A percentile compares a stretch with the other conserved stretches of the same genome.
Evolutionary conservation across 495 filamentous ascomycete genomes (phyloP).

Genomic region (Hyphodiscus hymeniophilus): DNA sequence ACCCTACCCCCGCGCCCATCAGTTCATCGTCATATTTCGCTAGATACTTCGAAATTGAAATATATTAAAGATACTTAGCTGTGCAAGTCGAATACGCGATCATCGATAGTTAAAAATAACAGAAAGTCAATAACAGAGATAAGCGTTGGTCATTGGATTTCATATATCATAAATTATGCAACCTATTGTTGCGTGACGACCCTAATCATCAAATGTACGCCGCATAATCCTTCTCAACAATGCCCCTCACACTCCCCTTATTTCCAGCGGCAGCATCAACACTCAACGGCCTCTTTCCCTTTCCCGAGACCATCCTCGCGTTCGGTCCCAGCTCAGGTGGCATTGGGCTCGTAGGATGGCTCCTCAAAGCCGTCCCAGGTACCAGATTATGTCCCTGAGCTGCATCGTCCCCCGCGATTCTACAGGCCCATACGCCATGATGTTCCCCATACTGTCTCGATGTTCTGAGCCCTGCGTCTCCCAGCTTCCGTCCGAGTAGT

Average conservation of each 20-base stretch:
- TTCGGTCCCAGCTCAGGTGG: conserved; percentile 6
- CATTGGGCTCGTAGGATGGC: background rate
- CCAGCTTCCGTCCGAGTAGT: conserved; percentile 14
- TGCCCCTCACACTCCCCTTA: conserved; percentile 1
- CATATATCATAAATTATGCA: background rate
- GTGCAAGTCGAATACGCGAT: no score
- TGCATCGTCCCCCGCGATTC: background rate
- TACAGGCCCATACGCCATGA: background rate
- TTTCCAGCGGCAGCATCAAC: background rate
- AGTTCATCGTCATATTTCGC: no score
- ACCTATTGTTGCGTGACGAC: background rate
- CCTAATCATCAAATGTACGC: conserved; percentile 7
- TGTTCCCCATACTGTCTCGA: conserved; percentile 5
- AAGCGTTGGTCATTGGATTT: no score
- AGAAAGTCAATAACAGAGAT: no score
- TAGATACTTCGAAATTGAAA: no score
- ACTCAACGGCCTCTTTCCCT: conserved; percentile 11
- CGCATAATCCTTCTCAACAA: conserved; percentile 6
- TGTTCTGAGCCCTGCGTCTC: conserved; percentile 5
- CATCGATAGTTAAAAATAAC: no score
- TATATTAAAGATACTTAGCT: no score
- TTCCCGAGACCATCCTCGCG: conserved; percentile 2
- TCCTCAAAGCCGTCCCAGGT: no score
- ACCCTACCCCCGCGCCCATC: no score
- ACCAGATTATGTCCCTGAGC: background rate